Percentiles rank a stretch among this genome's conserved stretches.
These are phyloP conservation scores for Colletotrichum siamense DNA, from an alignment of 2,329 filamentous ascomycete genomes.

Conservation along the genomic window DNA sequence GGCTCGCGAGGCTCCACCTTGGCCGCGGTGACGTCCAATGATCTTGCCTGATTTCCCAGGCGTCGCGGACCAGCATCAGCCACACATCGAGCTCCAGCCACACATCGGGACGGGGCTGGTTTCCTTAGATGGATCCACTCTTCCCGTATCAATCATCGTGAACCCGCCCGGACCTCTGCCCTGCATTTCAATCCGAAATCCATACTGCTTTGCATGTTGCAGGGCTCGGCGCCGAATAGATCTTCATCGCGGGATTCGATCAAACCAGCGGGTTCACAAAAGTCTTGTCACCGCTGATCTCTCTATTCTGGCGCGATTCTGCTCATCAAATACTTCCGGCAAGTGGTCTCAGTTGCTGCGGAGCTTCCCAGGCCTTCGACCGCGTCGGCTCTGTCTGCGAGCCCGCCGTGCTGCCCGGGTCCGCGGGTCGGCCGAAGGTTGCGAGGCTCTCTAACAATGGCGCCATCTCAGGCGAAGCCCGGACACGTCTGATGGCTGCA, in stretches of 20 bases:
- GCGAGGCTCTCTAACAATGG: not conserved
- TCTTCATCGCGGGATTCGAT: not conserved
- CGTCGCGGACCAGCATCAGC: not conserved
- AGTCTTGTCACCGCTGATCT: not conserved
- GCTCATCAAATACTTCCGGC: not conserved
- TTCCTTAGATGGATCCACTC: not conserved
- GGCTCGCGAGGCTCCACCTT: constrained; percentile 9
- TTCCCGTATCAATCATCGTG: not conserved
- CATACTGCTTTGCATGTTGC: not conserved
- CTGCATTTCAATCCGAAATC: not conserved
- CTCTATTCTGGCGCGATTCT: not conserved
- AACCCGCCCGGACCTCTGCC: not conserved
- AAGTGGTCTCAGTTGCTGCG: not conserved
- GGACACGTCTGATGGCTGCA: not conserved
- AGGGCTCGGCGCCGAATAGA: not conserved
- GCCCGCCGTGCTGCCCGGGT: not conserved
- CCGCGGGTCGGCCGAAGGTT: not conserved
- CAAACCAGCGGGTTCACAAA: not conserved
- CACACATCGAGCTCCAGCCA: not conserved
- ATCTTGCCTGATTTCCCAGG: constrained; percentile 8
- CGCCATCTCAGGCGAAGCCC: not conserved
- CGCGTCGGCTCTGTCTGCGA: not conserved
- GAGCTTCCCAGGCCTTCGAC: not conserved
- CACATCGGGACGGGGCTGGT: not conserved
- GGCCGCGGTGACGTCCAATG: constrained; percentile 18